These are phyloP conservation scores for Diplosphaera chodatii DNA, from an alignment of 139 green algal species.

Conservation along the genomic window DNA sequence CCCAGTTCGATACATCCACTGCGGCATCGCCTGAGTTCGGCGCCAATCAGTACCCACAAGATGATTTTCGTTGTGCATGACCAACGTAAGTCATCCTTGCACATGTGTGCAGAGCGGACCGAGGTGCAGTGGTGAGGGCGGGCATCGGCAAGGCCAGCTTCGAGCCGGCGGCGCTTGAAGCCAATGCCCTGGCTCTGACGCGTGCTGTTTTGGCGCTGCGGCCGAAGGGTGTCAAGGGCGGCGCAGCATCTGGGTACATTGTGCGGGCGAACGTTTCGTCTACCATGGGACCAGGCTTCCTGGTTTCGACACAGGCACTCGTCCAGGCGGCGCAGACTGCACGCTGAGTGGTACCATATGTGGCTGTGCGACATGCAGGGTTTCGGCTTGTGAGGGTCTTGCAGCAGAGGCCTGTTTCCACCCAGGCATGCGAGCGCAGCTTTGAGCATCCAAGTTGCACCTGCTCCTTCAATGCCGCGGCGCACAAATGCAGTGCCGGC, in stretches of 20 bases:
- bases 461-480: too few relatives aligned
- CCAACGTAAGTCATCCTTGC: too few relatives aligned
- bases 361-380: too few relatives aligned
- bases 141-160: conserved; percentile 59
- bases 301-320: background rate
- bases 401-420: too few relatives aligned
- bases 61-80: too few relatives aligned
- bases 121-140: conserved; percentile 66
- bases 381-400: too few relatives aligned
- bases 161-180: conserved; percentile 28
- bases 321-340: background rate
- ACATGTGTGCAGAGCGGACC: conserved; percentile 45
- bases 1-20: too few relatives aligned
- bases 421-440: too few relatives aligned
- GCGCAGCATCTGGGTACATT: conserved; percentile 33
- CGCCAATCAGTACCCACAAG: too few relatives aligned
- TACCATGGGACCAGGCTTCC: conserved; percentile 45
- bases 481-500: too few relatives aligned
- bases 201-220: conserved; percentile 43
- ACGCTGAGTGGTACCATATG: background rate
- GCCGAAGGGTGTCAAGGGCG: conserved; percentile 58
- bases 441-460: too few relatives aligned
- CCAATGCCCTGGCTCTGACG: conserved; percentile 48
- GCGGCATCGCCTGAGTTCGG: too few relatives aligned
- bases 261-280: conserved; percentile 28